Evolutionary conservation across 148 eudicot species (phyloP).

Genomic region (Polygonum aviculare): DNA sequence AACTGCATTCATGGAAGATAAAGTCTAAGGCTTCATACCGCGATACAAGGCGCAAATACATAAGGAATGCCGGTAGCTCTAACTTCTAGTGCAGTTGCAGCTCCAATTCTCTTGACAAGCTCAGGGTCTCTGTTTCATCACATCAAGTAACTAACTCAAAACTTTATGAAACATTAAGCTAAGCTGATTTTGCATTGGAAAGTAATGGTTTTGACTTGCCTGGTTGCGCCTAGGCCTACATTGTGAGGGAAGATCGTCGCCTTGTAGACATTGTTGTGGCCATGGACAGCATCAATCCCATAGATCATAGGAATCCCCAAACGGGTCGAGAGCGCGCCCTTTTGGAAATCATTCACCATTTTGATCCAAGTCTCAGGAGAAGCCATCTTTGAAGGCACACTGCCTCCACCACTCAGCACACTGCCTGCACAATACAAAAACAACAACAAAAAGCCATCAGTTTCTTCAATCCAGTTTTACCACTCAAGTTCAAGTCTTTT

Average conservation of each 20-base stretch:
- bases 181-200: neutral
- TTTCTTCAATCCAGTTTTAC: neutral
- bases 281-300: constrained; percentile 93
- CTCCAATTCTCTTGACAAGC: constrained; percentile 62
- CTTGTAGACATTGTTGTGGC: constrained; percentile 60
- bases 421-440: constrained; percentile 35
- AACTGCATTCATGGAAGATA: neutral
- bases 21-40: constrained; percentile 29
- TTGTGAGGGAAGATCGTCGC: constrained; percentile 87
- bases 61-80: constrained; percentile 82
- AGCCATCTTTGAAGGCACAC: constrained; percentile 54
- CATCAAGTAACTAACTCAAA: neutral
- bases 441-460: neutral
- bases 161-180: neutral
- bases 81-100: constrained; percentile 72
- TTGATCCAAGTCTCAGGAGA: constrained; percentile 64
- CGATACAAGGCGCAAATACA: constrained; percentile 73
- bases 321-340: constrained; percentile 57
- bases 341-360: constrained; percentile 76
- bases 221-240: constrained; percentile 73
- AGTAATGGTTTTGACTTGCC: constrained; percentile 27
- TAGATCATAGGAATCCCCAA: constrained; percentile 81
- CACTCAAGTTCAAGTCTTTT: neutral
- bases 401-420: constrained; percentile 77
- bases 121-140: constrained; percentile 46